Evolutionary conservation across 2,329 filamentous ascomycete species (phyloP), one percentile per base, ranked within the genome.

Genomic region (Colletotrichum chrysophilum): DNA sequence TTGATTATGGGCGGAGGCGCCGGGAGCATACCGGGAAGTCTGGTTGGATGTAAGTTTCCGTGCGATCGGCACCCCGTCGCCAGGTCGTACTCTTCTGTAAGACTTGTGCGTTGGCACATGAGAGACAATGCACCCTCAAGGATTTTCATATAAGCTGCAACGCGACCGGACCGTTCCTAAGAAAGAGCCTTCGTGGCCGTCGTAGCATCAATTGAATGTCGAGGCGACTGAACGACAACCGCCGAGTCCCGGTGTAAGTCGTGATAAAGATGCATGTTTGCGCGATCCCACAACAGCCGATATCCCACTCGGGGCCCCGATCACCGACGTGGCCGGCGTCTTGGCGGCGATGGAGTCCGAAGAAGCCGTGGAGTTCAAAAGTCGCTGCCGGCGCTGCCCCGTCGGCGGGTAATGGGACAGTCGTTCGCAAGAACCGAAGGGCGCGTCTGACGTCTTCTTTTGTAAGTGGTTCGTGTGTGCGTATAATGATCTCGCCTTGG

Each of bases 191-290:
- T 7, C 7, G 28, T 12, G 32, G 24, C 16, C 7, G 16, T 9
- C 5, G 38, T 10, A 7, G 14, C 16, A 14, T 3, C 6, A 34
- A 24, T 24, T 60, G 55, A 43, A 43, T 12, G 43, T 21, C n/a
- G n/a, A 52, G n/a, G 10, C n/a, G 12, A 52, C 43, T 21, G 4
- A 1, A 52, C 56, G 34, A 18, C 28, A 36, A 32, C 56, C 38
- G 48, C 43, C 26, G 14, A 26, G 16, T 32, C n/a, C 32, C 32
- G 28, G 56, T 60, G 24, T 13, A 38, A 60, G 21, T 73, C 64
- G 48, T 28, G 38, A 60, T 65, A 32, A 61, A 36, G 58, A 73
- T 75, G 70, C 70, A 73, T n/a, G 43, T 69, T 38, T 75, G 73
- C 64, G 65, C 73, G n/a, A 68, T 73, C 56, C 73, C 73, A 9